Base-by-base conservation (phyloP, 208 protist species). In the Acanthamoeba lenticulata region DNA sequence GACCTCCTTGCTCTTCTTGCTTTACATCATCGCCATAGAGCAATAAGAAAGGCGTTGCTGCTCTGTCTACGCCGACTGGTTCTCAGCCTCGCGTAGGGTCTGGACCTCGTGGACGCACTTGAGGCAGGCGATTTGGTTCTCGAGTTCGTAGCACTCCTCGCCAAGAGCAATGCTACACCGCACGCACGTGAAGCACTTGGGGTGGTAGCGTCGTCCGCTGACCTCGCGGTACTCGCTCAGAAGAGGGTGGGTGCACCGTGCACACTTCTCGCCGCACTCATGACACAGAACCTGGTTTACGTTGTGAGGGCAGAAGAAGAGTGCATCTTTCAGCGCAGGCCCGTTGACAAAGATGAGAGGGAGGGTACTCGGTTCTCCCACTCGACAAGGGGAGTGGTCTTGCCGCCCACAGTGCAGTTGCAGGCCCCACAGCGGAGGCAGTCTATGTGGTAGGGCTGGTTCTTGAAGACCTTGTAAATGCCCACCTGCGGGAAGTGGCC, bases 41-140 rank as follows among this genome's bases (percentile, higher is more conserved):
- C 52, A 21, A 60, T 21, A 60, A 60, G 11, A 21, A 27, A 60
- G 15, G 21, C 15, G 52, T 60, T 60, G 21, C 52, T 27, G 52
- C 21, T 27, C 15, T 60, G 52, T 60, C 15, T 11, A 27, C 52
- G 21, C 21, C 52, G 15, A 11, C 21, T 60, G 15, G 1, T 44
- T 17, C 9, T 81, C 72, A 29, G 65, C 65, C n/a, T 81, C 13
- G 40, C 72, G 72, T 24, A 81, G 27, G 24, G 34, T 38, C 4
- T 44, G 34, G 2, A 81, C 72, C 40, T 81, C 72, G 36, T 81
- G 36, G 72, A 13, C 40, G 77, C 77, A 86, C 40, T 86, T 86
- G 45, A 55, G 44, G 45, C 77, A 86, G n/a, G 77, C 45, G 15
- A 57, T 1, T 19, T 86, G n/a, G 32, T 38, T 9, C n/a, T 86